These are phyloP conservation scores for Coemansia biformis DNA, from an alignment of 192 early-diverging fungal genomes.

Conservation along the genomic window DNA sequence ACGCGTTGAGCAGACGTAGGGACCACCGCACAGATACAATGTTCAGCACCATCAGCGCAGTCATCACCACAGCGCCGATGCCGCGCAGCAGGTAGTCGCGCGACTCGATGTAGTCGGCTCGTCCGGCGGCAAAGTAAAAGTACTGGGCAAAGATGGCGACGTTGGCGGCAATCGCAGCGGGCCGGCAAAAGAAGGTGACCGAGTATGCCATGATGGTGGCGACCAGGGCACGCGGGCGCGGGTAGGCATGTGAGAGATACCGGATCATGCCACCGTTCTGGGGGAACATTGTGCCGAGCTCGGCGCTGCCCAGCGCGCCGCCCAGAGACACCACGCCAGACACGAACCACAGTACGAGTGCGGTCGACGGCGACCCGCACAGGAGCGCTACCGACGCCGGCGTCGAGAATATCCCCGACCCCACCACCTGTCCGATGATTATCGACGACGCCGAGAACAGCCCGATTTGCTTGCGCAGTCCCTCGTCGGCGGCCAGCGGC, in stretches of 20 bases:
- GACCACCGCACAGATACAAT: slow-evolving; percentile 59
- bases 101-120: slow-evolving; percentile 16
- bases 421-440: slow-evolving; percentile 70
- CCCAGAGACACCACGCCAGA: slow-evolving; percentile 69
- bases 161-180: slow-evolving; percentile 50
- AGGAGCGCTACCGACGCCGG: slow-evolving; percentile 66
- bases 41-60: slow-evolving; percentile 57
- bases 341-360: slow-evolving; percentile 66
- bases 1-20: slow-evolving; percentile 58
- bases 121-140: slow-evolving; percentile 48
- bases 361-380: slow-evolving; percentile 60
- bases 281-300: slow-evolving; percentile 83
- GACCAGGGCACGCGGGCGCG: slow-evolving; percentile 43
- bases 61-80: slow-evolving; percentile 55
- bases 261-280: slow-evolving; percentile 83
- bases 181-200: slow-evolving; percentile 51
- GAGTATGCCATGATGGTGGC: slow-evolving; percentile 55
- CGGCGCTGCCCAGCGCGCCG: slow-evolving; percentile 81
- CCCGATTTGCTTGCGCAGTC: slow-evolving; percentile 40
- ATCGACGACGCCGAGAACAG: slow-evolving; percentile 60
- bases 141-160: slow-evolving; percentile 50
- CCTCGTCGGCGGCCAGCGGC: slow-evolving; percentile 16
- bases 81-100: slow-evolving; percentile 39
- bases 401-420: slow-evolving; percentile 74
- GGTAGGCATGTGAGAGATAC: slow-evolving; percentile 70